Base-by-base conservation (phyloP, 2,329 filamentous ascomycete genomes). In the Fragosphaeria purpurea region DNA sequence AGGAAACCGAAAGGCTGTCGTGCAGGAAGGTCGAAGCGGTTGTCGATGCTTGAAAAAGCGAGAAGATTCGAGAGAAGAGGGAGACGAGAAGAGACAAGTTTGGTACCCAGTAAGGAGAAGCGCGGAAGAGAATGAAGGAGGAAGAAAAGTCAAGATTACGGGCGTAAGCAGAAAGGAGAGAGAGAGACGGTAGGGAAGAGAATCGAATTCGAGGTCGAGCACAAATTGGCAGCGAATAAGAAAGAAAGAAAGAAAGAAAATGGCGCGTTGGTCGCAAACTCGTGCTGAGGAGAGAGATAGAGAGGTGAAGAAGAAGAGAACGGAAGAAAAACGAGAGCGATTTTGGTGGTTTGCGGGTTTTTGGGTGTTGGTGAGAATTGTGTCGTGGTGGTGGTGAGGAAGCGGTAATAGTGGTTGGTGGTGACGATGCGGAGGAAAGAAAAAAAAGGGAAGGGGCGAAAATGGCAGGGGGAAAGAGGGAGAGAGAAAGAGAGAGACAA, bases 91-190 rank as follows among this genome's bases (percentile, higher is more conserved):
- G 13, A 11, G 38, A n/a, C 2, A 22, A 22, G 2, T 22, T 22
- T 22, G 22, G 22, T 22, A 2, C 2, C 22, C 22, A 22, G 22
- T 22, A 22, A 50, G 34, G 49, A 9, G 30, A 40, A 34, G 44
- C 46, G 33, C 13, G 32, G 44, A 51, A 32, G 37, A 33, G 41
- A 44, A 6, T 22, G 13, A 43, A n/a, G 7, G 44, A 12, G 13
- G 22, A 38, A 50, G 42, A 42, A 39, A 50, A 37, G 48, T 50
- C 46, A 42, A 38, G 41, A 43, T 33, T 45, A 42, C 33, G 44
- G 39, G 41, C 31, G 46, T 39, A 42, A 44, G 38, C 41, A 37
- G 40, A 41, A 47, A 45, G 30, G 46, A 37, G 34, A 41, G 46
- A 48, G 45, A 22, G 40, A 41, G 41, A n/a, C 46, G 46, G 43